Evolutionary conservation across 2,329 filamentous ascomycete species (phyloP), one percentile per base, ranked within the genome.

Genomic region (Cercospora brassicicola): DNA sequence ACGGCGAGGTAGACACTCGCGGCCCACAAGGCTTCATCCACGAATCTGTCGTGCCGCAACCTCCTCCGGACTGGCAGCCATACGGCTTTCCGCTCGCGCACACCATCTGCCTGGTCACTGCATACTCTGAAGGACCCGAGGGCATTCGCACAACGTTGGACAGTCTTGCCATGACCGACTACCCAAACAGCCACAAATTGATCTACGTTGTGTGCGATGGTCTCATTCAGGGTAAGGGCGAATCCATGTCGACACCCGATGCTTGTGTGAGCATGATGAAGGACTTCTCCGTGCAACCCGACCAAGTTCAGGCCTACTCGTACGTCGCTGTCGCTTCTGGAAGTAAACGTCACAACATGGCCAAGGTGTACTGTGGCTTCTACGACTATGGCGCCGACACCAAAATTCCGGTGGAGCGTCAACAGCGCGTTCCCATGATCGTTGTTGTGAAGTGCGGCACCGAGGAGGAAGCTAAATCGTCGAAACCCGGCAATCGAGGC

Each of bases 341-440:
- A 67, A 91, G 94, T 59, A 99, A 99, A 84, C 90, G 95, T 75
- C 96, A 99, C 88, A 99, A 98, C 82, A 99, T 98, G 95, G 94
- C 95, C 75, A 97, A 98, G 85, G 89, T 98, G 67, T 97, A 98
- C 81, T 91, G 94, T 66, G 96, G 96, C 55, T 99, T 98, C 84
- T 99, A 99, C 81, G 93, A 98, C 80, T 99, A 98, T 76, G 95
- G 96, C 63, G 82, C 87, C 68, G 86, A 91, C 72, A 96, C 93
- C 10, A 83, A 86, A 62, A 91, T 99, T 69, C 91, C 94, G 1
- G 73, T 84, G 1, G 92, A 96, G 69, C 95, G 94, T 81, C 95
- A 98, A 81, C 94, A 98, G 82, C 91, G 95, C 66, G 94, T 99
- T 28, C 96, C 95, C 2, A 97, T 99, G 93, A 93, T 99, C 86